Evolutionary conservation across 225 moss, liverwort and hornwort species (phyloP).

Genomic region (Lunularia cruciata): DNA sequence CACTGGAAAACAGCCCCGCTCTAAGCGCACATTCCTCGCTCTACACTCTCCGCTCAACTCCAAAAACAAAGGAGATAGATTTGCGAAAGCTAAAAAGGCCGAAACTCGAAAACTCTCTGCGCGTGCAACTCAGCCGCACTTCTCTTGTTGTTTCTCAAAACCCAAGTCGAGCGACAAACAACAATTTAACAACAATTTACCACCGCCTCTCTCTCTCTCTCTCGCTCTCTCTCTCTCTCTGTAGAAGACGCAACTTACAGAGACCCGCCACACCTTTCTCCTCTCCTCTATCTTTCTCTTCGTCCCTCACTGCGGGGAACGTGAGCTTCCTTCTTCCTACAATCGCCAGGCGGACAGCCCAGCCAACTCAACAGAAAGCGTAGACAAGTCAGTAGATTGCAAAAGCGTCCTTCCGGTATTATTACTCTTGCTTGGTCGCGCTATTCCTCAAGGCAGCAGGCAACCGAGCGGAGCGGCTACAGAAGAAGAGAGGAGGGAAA

Average conservation of each 20-base stretch:
- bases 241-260: neutral
- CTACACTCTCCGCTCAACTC: no score
- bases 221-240: neutral
- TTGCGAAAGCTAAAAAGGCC: neutral
- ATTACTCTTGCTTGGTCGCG: slow-evolving; percentile 4
- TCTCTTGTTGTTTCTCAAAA: neutral
- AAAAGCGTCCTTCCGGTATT: slow-evolving; percentile 12
- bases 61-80: no score
- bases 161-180: no score
- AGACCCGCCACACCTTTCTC: neutral
- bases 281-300: neutral
- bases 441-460: neutral
- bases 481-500: neutral
- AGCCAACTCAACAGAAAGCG: slow-evolving; percentile 12
- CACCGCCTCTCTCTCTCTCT: neutral
- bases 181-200: neutral
- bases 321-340: slow-evolving; percentile 6
- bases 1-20: neutral
- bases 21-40: no score
- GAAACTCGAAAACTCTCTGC: neutral
- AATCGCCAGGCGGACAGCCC: slow-evolving; percentile 9
- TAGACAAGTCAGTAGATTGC: slow-evolving; percentile 11
- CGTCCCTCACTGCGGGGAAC: neutral
- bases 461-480: neutral
- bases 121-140: neutral